Conservation (phyloP, 2,329 filamentous ascomycete genomes). For the Neonectria ditissima region DNA sequence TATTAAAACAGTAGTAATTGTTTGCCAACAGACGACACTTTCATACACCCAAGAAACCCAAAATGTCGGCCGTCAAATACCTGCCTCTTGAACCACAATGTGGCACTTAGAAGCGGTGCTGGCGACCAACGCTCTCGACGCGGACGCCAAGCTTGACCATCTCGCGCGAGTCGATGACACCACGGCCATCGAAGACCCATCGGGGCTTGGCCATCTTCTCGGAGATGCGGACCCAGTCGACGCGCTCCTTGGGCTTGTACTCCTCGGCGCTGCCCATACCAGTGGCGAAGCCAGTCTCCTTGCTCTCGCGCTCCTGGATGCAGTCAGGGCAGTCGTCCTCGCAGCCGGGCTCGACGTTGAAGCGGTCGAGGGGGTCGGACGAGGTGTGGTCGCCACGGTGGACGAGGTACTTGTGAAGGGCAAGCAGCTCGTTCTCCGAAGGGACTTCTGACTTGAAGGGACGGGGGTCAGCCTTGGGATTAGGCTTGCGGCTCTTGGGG, state of each 20-base stretch:
- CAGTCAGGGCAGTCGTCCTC: slow-evolving; percentile 63
- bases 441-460: slow-evolving; percentile 55
- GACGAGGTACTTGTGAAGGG: slow-evolving; percentile 61
- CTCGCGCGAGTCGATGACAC: slow-evolving; percentile 61
- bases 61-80: slow-evolving; percentile 36
- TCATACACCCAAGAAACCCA: slow-evolving; percentile 45
- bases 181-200: slow-evolving; percentile 69
- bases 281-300: slow-evolving; percentile 54
- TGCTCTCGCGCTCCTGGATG: slow-evolving; percentile 54
- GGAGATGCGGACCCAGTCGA: slow-evolving; percentile 65
- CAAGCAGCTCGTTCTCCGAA: slow-evolving; percentile 60
- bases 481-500: slow-evolving; percentile 52
- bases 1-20: slow-evolving; percentile 49
- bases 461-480: slow-evolving; percentile 59
- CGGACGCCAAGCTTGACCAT: slow-evolving; percentile 64
- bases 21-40: slow-evolving; percentile 42
- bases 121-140: slow-evolving; percentile 65
- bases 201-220: slow-evolving; percentile 63
- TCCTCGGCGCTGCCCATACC: slow-evolving; percentile 59
- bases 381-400: slow-evolving; percentile 45
- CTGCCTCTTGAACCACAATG: slow-evolving; percentile 10
- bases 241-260: slow-evolving; percentile 59
- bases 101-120: slow-evolving; percentile 53
- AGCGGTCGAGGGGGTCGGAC: slow-evolving; percentile 60
- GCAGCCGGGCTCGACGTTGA: slow-evolving; percentile 59